Base-by-base conservation (phyloP, 1,284 basidiomycete species). In the Tylopilus orsonianus region DNA sequence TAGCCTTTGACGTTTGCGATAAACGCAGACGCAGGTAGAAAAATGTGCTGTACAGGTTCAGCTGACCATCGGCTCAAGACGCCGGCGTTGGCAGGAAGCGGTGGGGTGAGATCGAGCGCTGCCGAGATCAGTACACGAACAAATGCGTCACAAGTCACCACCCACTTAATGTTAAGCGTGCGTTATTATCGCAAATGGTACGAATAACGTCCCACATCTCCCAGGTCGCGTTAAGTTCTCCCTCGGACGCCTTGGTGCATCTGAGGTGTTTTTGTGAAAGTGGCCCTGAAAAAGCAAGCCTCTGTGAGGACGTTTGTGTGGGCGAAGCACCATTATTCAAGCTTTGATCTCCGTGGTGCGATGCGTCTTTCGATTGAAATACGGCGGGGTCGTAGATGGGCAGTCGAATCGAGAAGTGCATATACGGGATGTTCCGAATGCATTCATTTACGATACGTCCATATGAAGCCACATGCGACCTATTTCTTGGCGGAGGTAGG, bases 161-260 rank as follows among this genome's bases (percentile, higher is more conserved):
- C 93, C 87, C 49, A 95, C 93, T 87, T 41, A 96, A 68, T 2
- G 86, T 86, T 41, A 99, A 67, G 16, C 95, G 80, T 5, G 84
- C 78, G 66, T 87, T 87, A 68, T 95, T 96, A 44, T 85, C 85
- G 68, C 96, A 98, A 16, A 97, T 76, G 3, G 85, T 85, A 49
- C 94, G 79, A 50, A 99, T 90, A 39, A 86, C 80, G 68, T 98
- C 95, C 97, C 97, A 99, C 78, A 94, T 93, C 67, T 99, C 95
- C 95, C 96, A 99, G 1, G 90, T 92, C 5, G 83, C 84, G 61
- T 88, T 87, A 19, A 90, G 77, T 56, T 92, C 87, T 7, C 75
- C 75, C 54, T 78, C 79, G 43, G 74, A 68, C 13, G 65, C 69
- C 29, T 64, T 65, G 36, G 46, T 39, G 5, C 65, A 55, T 26